Percentiles rank a stretch among this genome's conserved stretches.
phyloP scores from a whole-genome alignment of 495 filamentous ascomycete species.

The Echria macrotheca region DNA sequence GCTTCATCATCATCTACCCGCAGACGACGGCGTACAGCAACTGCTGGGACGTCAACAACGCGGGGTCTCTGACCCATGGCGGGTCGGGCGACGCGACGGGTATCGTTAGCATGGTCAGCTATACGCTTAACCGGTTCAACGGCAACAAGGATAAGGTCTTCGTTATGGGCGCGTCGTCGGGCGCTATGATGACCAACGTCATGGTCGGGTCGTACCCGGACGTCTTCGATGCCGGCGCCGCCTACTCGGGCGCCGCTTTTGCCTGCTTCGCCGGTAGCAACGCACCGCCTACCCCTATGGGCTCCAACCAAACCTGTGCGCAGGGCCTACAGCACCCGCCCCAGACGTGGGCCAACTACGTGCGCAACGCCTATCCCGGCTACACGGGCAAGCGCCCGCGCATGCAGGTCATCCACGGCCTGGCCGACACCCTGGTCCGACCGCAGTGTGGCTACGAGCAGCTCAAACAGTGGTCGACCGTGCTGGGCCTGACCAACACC shows the following conservation, averaged over 20 bases:
- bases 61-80: slow-evolving; percentile 43
- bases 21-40: slow-evolving; percentile 40
- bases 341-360: slow-evolving; percentile 44
- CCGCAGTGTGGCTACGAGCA: slow-evolving; percentile 47
- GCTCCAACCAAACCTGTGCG: slow-evolving; percentile 47
- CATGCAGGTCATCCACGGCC: slow-evolving; percentile 53
- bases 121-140: slow-evolving; percentile 40
- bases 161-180: slow-evolving; percentile 48
- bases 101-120: slow-evolving; percentile 53
- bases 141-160: slow-evolving; percentile 43
- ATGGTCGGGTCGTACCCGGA: slow-evolving; percentile 54
- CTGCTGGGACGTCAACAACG: slow-evolving; percentile 52
- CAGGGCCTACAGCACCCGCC: slow-evolving; percentile 44
- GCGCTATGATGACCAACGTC: slow-evolving; percentile 57
- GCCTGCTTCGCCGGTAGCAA: slow-evolving; percentile 43
- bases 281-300: slow-evolving; percentile 28
- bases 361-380: slow-evolving; percentile 44
- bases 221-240: slow-evolving; percentile 50
- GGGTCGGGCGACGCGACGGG: slow-evolving; percentile 46
- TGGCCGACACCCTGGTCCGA: slow-evolving; percentile 43
- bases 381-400: slow-evolving; percentile 47
- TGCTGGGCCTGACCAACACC: slow-evolving; percentile 22
- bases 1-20: slow-evolving; percentile 45
- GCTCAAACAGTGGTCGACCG: slow-evolving; percentile 40
- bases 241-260: slow-evolving; percentile 47